Conservation (phyloP, 106 monocot species). For the Phalaenopsis aphrodite region DNA sequence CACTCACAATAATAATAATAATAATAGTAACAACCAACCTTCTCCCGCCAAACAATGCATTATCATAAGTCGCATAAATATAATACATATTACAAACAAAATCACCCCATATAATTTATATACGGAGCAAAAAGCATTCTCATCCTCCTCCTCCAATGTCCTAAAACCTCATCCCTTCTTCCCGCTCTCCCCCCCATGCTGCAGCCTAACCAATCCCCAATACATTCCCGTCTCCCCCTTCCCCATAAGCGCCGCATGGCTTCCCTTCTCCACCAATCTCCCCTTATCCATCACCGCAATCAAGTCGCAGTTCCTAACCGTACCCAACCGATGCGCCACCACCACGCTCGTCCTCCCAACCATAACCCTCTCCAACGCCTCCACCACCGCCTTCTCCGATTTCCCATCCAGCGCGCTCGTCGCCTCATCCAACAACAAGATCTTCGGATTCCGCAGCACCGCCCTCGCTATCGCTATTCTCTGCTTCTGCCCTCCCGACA, state of each 20-base stretch:
- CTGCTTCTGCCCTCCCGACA: slow-evolving; percentile 67
- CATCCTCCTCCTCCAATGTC: too few relatives aligned
- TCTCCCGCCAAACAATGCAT: too few relatives aligned
- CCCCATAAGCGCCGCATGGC: slow-evolving; percentile 35
- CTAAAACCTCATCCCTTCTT: too few relatives aligned
- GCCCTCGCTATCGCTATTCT: slow-evolving; percentile 54
- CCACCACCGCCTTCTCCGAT: slow-evolving; percentile 59
- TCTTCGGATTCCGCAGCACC: slow-evolving; percentile 41
- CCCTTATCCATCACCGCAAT: slow-evolving; percentile 61
- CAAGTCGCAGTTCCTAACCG: slow-evolving; percentile 34
- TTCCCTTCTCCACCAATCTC: slow-evolving; percentile 41
- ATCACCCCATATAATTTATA: too few relatives aligned
- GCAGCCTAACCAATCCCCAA: slow-evolving; percentile 37
- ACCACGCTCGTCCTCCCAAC: slow-evolving; percentile 55
- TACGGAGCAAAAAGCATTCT: too few relatives aligned
- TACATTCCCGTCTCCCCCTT: slow-evolving; percentile 37
- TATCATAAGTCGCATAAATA: too few relatives aligned
- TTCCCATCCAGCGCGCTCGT: slow-evolving; percentile 59
- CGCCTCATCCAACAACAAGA: slow-evolving; percentile 53
- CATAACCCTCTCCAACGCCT: slow-evolving; percentile 56
- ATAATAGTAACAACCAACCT: too few relatives aligned
- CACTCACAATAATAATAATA: too few relatives aligned
- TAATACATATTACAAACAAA: too few relatives aligned
- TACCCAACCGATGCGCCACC: slow-evolving; percentile 49
- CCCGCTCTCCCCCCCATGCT: neutral